Percentiles rank a stretch among this genome's conserved stretches.
phyloP scores from a whole-genome alignment of 768 basidiomycete genomes.

The Agaricus blazei region DNA sequence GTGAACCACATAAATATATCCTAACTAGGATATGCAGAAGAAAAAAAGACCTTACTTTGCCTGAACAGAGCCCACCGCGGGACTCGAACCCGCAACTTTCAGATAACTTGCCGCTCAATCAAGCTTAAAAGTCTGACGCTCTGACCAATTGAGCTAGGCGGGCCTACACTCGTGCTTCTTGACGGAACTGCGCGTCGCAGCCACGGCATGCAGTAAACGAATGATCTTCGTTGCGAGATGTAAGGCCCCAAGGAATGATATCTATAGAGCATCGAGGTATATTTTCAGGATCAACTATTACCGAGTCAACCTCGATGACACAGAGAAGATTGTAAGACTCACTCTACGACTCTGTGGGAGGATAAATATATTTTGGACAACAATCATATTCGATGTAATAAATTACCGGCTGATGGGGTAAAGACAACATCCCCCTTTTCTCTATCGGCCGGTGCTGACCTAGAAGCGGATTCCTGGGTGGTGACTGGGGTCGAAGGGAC shows the following conservation, averaged over 20 bases:
- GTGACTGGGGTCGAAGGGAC: neutral
- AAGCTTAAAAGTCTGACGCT: constrained; percentile 7
- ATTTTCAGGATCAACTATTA: no score
- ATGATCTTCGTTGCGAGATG: no score
- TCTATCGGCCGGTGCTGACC: neutral
- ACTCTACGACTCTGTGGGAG: neutral
- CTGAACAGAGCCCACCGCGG: constrained; percentile 3
- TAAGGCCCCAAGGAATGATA: no score
- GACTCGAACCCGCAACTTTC: constrained; percentile 8
- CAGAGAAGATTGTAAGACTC: neutral
- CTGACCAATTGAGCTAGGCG: constrained; percentile 9
- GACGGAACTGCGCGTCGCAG: neutral
- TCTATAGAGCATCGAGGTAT: no score
- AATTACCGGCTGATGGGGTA: constrained; percentile 2
- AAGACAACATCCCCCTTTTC: constrained; percentile 1
- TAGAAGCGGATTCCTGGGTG: neutral
- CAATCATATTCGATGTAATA: constrained; percentile 2
- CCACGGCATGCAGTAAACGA: neutral
- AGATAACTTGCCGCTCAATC: neutral
- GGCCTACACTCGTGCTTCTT: neutral
- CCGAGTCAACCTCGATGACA: neutral
- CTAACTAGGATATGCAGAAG: neutral
- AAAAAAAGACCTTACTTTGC: neutral
- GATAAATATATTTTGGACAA: neutral
- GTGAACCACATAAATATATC: no score